These are phyloP conservation scores for Syzygium grande DNA, from an alignment of 345 rosid genomes.

Conservation along the genomic window DNA sequence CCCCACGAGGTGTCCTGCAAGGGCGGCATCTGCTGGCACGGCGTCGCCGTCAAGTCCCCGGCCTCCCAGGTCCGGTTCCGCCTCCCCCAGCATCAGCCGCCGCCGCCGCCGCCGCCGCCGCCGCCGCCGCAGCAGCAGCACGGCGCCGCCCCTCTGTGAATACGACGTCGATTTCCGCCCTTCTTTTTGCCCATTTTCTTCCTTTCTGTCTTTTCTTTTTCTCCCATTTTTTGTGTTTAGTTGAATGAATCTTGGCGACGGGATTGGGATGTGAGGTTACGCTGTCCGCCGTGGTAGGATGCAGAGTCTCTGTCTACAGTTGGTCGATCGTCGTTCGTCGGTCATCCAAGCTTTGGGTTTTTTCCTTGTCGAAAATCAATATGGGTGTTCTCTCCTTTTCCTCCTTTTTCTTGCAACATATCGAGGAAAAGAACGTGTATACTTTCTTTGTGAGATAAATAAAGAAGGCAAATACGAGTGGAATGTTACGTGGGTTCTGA, in stretches of 20 bases:
- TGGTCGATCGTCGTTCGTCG: background rate
- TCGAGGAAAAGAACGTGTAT: background rate
- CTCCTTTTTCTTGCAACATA: background rate
- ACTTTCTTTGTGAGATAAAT: background rate
- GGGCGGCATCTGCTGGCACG: conserved; percentile 99
- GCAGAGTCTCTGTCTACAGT: background rate
- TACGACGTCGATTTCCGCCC: background rate
- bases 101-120: background rate
- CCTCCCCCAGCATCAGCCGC: conserved; percentile 54
- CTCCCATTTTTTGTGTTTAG: background rate
- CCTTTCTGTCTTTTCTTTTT: background rate
- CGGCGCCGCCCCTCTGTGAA: background rate
- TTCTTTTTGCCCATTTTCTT: background rate
- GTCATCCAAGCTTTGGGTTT: background rate
- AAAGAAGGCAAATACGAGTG: background rate
- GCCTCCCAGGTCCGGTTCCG: conserved; percentile 92
- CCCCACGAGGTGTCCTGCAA: conserved; percentile 50
- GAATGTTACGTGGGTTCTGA: background rate
- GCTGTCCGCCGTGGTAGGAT: background rate
- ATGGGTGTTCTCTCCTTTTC: background rate
- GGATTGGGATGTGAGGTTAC: background rate
- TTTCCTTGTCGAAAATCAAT: background rate
- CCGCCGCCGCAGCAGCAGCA: background rate
- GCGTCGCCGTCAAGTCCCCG: conserved; percentile 87
- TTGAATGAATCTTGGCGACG: background rate